Conservation (phyloP, 306 rosid species). For the Dalbergia cultrata region DNA sequence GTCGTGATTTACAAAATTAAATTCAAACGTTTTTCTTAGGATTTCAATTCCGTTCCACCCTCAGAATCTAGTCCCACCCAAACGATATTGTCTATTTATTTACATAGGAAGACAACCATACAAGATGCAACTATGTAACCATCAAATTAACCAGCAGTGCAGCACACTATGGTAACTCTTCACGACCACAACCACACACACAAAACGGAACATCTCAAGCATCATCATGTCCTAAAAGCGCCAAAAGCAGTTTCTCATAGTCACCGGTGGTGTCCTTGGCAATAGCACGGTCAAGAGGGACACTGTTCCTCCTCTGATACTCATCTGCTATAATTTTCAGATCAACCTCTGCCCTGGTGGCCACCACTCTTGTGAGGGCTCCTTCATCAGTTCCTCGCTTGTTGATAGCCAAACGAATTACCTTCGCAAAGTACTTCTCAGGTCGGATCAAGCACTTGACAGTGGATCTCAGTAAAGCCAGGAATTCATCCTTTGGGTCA, state of each 20-base stretch:
- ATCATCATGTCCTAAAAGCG: conserved; percentile 49
- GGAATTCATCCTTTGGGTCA: conserved; percentile 56
- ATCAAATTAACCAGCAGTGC: conserved; percentile 14
- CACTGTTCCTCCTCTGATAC: conserved; percentile 56
- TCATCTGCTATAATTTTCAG: conserved; percentile 54
- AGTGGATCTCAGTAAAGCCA: conserved; percentile 53
- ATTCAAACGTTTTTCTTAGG: neutral
- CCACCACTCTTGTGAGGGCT: conserved; percentile 60
- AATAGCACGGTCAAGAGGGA: conserved; percentile 57
- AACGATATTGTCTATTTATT: conserved; percentile 19
- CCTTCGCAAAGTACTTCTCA: conserved; percentile 51
- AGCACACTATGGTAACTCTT: neutral
- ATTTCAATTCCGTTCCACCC: conserved; percentile 2
- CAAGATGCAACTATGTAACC: conserved; percentile 2
- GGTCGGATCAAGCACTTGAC: conserved; percentile 55
- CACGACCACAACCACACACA: neutral
- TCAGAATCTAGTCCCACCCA: conserved; percentile 24
- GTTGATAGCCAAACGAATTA: conserved; percentile 52
- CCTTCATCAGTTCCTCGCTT: conserved; percentile 57
- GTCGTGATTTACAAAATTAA: neutral
- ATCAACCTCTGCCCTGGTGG: conserved; percentile 57
- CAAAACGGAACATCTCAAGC: conserved; percentile 31
- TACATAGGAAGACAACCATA: conserved; percentile 33
- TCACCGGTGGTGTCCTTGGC: conserved; percentile 54
- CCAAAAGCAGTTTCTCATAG: conserved; percentile 55